Conservation (phyloP, 2,329 filamentous ascomycete species). For the Sphaerulina musiva region DNA sequence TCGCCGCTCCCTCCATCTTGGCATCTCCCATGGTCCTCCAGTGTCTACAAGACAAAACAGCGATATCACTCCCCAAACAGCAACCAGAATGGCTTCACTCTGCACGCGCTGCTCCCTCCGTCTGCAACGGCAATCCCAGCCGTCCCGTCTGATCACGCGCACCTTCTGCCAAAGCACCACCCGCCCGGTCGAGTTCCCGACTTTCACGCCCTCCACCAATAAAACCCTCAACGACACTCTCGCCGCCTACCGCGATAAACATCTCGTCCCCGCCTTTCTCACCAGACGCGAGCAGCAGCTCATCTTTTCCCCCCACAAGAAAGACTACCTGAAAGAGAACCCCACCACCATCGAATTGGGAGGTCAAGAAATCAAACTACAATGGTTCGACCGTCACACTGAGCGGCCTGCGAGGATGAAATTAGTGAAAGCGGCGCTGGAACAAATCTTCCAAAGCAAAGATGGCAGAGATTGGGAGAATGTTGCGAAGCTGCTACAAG, state of each 20-base stretch:
- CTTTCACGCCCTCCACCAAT: slow-evolving; percentile 38
- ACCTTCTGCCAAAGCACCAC: slow-evolving; percentile 24
- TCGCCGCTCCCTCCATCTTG: too few species aligned
- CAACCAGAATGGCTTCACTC: slow-evolving; percentile 20
- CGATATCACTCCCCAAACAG: background rate
- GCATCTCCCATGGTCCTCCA: background rate
- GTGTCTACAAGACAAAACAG: background rate
- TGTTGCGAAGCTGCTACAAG: slow-evolving; percentile 31
- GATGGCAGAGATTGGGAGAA: slow-evolving; percentile 30
- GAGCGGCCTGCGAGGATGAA: slow-evolving; percentile 29
- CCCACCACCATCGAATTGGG: slow-evolving; percentile 40
- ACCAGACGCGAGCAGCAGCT: slow-evolving; percentile 37
- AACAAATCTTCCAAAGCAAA: slow-evolving; percentile 24
- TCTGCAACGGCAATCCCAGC: slow-evolving; percentile 25
- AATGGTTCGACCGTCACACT: slow-evolving; percentile 29
- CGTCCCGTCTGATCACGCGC: slow-evolving; percentile 14
- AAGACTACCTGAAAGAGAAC: slow-evolving; percentile 38
- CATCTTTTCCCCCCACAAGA: slow-evolving; percentile 38
- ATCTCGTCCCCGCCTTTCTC: slow-evolving; percentile 43
- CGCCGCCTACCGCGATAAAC: slow-evolving; percentile 36
- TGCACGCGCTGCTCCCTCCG: slow-evolving; percentile 32
- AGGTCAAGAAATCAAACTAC: slow-evolving; percentile 34
- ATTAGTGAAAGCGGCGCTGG: slow-evolving; percentile 29
- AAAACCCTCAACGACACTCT: slow-evolving; percentile 39
- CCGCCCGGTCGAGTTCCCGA: slow-evolving; percentile 30